phyloP scores from a whole-genome alignment of 495 filamentous ascomycete genomes.

The Cetradonia linearis region DNA sequence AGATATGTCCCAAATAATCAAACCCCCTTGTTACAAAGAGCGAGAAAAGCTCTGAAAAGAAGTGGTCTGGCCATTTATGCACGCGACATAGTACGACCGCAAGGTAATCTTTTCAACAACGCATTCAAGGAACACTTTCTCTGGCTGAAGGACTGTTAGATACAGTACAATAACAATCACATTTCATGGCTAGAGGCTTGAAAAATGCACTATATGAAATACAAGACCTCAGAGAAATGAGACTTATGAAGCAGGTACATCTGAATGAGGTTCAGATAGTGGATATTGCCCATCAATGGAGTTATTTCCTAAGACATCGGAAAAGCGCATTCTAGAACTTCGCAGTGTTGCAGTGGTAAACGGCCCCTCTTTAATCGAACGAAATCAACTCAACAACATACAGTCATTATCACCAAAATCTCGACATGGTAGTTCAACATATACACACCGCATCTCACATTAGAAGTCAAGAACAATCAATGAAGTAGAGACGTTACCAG shows the following conservation, averaged over 20 bases:
- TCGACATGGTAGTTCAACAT: background rate
- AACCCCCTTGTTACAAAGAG: too few species aligned
- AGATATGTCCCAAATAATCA: background rate
- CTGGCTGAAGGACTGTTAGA: background rate
- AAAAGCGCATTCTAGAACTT: background rate
- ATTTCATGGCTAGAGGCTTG: background rate
- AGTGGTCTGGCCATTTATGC: background rate
- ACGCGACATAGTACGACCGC: background rate
- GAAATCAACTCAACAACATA: background rate
- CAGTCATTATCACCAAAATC: background rate
- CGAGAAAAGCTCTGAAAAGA: too few species aligned
- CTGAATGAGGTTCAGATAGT: background rate
- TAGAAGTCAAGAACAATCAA: background rate
- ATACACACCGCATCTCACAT: background rate
- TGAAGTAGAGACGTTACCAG: background rate
- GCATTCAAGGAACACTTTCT: background rate
- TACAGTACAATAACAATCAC: background rate
- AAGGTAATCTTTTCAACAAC: background rate
- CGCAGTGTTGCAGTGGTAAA: background rate
- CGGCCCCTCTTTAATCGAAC: background rate
- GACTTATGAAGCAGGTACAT: background rate
- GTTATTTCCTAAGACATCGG: background rate
- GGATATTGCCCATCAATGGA: background rate
- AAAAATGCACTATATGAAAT: background rate
- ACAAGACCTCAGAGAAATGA: too few species aligned